Conservation (phyloP, 75 land plant species). For the Pinus tabuliformis region DNA sequence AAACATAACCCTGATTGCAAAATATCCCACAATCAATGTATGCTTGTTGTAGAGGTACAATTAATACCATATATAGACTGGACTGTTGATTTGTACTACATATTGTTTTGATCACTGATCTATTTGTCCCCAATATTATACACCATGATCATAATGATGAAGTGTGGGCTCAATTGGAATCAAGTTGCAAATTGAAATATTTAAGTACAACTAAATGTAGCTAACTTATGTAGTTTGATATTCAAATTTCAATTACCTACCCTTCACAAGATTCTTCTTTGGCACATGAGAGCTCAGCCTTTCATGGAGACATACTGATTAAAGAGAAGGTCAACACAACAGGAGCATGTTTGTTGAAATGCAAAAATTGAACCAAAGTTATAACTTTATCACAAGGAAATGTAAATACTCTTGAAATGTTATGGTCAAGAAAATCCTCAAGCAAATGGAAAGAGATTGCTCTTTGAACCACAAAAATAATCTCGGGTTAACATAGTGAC, state of each 20-base stretch:
- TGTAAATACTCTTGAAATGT: no score
- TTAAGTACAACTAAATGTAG: background rate
- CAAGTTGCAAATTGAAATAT: background rate
- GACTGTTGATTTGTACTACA: background rate
- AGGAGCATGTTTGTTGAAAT: background rate
- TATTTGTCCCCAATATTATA: background rate
- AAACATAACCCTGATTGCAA: slow-evolving; percentile 12
- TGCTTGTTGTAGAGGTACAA: background rate
- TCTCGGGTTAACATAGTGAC: no score
- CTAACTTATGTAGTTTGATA: background rate
- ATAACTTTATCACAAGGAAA: background rate
- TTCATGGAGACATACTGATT: no score
- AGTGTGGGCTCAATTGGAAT: background rate
- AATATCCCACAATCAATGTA: background rate
- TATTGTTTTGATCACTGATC: background rate
- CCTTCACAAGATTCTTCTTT: background rate
- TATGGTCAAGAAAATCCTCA: no score
- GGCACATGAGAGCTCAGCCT: background rate
- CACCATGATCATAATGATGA: background rate
- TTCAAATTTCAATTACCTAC: no score
- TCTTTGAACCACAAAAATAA: no score
- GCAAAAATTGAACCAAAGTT: background rate
- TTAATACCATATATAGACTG: background rate
- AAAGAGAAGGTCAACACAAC: background rate
- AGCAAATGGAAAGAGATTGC: no score